Evolutionary conservation across 2,329 filamentous ascomycete genomes (phyloP).

Genomic region (Thermomyces lanuginosus): DNA sequence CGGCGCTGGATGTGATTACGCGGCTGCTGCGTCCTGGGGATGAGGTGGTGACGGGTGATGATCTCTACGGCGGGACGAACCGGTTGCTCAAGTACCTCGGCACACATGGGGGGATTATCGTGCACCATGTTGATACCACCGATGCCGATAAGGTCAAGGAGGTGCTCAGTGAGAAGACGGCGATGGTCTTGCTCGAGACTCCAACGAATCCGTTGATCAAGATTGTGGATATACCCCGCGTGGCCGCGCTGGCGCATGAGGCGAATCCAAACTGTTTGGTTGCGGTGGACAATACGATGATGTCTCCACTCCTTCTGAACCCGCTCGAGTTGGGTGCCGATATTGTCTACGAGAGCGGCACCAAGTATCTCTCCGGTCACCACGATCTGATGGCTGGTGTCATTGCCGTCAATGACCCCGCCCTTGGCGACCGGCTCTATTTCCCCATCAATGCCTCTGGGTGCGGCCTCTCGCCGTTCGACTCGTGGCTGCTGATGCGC

Average conservation of each 20-base stretch:
- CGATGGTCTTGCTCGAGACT: constrained; percentile 90
- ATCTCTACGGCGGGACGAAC: constrained; percentile 91
- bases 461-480: constrained; percentile 84
- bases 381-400: constrained; percentile 99
- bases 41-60: constrained; percentile 92
- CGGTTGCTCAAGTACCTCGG: constrained; percentile 82
- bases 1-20: constrained; percentile 88
- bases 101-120: constrained; percentile 74
- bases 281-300: constrained; percentile 96
- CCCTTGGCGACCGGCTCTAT: constrained; percentile 75
- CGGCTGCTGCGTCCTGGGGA: constrained; percentile 80
- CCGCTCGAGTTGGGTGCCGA: constrained; percentile 89
- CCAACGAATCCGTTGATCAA: constrained; percentile 98
- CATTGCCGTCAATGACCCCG: constrained; percentile 70
- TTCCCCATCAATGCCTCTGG: constrained; percentile 96
- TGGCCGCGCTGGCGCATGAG: constrained; percentile 60
- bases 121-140: constrained; percentile 94
- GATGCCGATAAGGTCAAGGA: constrained; percentile 51
- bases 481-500: constrained; percentile 87
- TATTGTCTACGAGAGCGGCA: constrained; percentile 92
- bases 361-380: constrained; percentile 93
- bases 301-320: constrained; percentile 85
- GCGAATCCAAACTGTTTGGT: constrained; percentile 66
- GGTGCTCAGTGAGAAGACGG: constrained; percentile 61
- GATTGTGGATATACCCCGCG: constrained; percentile 76